Base-by-base conservation (phyloP, 2,329 filamentous ascomycete species). In the Aspergillus transmontanensis region DNA sequence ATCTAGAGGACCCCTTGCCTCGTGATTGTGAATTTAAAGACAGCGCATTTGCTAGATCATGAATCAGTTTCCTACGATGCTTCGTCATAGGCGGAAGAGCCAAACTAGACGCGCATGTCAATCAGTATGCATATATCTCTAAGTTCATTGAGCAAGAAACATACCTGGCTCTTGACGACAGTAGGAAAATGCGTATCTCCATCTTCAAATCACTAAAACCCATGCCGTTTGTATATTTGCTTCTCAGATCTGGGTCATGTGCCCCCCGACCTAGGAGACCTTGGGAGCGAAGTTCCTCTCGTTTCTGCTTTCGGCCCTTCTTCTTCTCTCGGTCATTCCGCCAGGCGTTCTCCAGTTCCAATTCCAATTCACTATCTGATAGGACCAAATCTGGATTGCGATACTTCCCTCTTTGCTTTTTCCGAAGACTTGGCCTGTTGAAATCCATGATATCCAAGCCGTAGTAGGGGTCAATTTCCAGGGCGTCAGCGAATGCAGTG, bases 361-460 rank as follows among this genome's bases (percentile, higher is more conserved):
- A 80, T 68, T 90, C 87, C 1, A 92, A 75, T 59, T 94, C 91
- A 0, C 86, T 87, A 69, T 94, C 91, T 0, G 85, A 86, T 10
- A 90, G 75, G 26, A 86, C 81, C 60, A 88, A 80, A 5, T 82
- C 80, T 53, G 84, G 76, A 58, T 84, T 81, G 53, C 81, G 83
- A 65, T 86, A 85, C 16, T 84, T 82, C 50, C 87, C 87, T 75
- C 91, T 92, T 67, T 85, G 81, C 71, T 87, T 89, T 65, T 84
- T 87, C 60, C 83, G 85, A 6, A 93, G 76, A 59, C 88, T 92
- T 1, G 89, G 88, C 30, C 89, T 84, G 19, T 91, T 86, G 79
- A 91, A 92, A 71, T 96, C 92, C 89, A 95, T 94, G 51, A 96
- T 82, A 72, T 97, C 93, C 66, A 97, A 89, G 10, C 88, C 90